phyloP scores from a whole-genome alignment of 2,329 filamentous ascomycete species.

The Microcyclospora tardicrescens region DNA sequence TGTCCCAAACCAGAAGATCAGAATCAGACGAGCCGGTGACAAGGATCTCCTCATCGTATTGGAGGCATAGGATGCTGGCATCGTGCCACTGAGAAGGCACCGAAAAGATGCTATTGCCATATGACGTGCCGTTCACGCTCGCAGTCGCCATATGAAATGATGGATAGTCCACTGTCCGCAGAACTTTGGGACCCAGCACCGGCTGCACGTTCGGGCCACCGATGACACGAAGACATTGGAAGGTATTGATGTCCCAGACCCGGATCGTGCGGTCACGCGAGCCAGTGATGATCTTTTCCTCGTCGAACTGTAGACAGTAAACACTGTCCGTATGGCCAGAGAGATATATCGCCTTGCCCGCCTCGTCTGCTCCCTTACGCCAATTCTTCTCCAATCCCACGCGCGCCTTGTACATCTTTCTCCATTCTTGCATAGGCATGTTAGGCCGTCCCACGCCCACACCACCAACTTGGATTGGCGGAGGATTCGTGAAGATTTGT shows the following conservation, averaged over 20 bases:
- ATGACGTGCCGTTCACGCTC: conserved; percentile 34
- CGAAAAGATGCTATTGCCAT: conserved; percentile 35
- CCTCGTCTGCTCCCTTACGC: conserved; percentile 48
- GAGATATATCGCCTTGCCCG: conserved; percentile 72
- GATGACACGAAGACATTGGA: conserved; percentile 73
- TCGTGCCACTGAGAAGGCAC: conserved; percentile 55
- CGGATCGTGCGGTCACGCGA: conserved; percentile 92
- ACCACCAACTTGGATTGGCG: conserved; percentile 36
- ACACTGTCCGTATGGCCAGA: conserved; percentile 92
- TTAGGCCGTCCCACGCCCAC: conserved; percentile 37
- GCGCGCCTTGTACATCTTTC: conserved; percentile 67
- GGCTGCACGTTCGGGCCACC: conserved; percentile 56
- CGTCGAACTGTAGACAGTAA: conserved; percentile 96
- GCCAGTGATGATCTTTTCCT: conserved; percentile 94
- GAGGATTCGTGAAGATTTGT: conserved; percentile 30
- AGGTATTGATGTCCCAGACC: conserved; percentile 87
- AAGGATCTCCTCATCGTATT: conserved; percentile 85
- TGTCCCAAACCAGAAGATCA: conserved; percentile 81
- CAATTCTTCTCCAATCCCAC: conserved; percentile 66
- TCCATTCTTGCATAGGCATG: conserved; percentile 63
- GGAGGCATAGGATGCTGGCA: conserved; percentile 85
- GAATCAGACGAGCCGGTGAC: conserved; percentile 91
- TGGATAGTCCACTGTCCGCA: conserved; percentile 30
- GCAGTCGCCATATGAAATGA: conserved; percentile 26
- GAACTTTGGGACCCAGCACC: conserved; percentile 28